Percentiles rank a stretch among this genome's conserved stretches.
Conservation (phyloP, 1,284 basidiomycete species). For the Inonotus obliquus region DNA sequence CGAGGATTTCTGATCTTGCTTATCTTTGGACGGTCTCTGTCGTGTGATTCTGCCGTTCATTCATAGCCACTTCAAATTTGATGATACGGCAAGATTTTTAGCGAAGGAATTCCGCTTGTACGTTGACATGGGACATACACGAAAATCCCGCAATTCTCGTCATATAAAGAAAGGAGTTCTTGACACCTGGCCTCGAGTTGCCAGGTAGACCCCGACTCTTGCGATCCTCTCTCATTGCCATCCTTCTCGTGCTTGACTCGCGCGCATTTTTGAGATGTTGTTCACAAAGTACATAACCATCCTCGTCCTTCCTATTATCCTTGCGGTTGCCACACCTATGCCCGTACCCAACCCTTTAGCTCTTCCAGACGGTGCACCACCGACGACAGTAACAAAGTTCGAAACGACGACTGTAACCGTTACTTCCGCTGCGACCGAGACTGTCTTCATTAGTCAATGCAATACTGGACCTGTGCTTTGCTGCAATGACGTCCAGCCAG, state of each 20-base stretch:
- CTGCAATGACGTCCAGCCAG: constrained; percentile 16
- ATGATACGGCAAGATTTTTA: background rate
- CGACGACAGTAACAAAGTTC: background rate
- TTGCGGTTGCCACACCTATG: constrained; percentile 15
- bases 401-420: constrained; percentile 18
- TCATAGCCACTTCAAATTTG: background rate
- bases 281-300: constrained; percentile 2
- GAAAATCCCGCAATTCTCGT: background rate
- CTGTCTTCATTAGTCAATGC: constrained; percentile 5
- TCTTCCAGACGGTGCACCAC: background rate
- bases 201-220: background rate
- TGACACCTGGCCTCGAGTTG: background rate
- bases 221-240: background rate
- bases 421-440: constrained; percentile 22
- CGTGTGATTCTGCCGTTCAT: background rate
- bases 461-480: constrained; percentile 16
- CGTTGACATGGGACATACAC: background rate
- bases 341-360: background rate
- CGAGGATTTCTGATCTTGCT: background rate
- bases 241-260: background rate
- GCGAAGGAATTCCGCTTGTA: background rate
- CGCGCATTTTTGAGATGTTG: background rate
- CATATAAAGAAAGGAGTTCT: background rate
- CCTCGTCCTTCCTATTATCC: background rate
- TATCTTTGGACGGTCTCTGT: background rate